A percentile compares a stretch with the other conserved stretches of the same genome.
Conservation (phyloP, 176 grass and related monocot species). For the Ensete ventricosum region DNA sequence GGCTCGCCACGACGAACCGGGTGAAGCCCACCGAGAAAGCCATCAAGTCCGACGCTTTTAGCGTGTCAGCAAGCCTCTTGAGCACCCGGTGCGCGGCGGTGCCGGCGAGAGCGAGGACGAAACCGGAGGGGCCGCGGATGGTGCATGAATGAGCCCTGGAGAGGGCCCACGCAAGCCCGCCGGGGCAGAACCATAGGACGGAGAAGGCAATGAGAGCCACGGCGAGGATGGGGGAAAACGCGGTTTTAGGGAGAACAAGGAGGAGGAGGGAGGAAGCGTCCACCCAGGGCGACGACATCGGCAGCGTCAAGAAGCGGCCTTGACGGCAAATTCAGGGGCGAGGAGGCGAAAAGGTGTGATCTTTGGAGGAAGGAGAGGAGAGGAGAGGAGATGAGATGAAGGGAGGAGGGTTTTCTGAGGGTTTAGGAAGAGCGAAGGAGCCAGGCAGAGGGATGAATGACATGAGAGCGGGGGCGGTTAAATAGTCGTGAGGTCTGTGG, state of each 20-base stretch:
- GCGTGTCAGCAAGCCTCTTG: neutral
- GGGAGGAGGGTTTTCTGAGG: no score
- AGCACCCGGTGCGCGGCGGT: neutral
- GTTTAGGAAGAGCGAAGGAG: neutral
- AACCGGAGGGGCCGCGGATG: neutral
- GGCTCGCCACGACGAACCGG: slow-evolving; percentile 25
- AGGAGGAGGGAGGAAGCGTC: neutral
- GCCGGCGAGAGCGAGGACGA: neutral
- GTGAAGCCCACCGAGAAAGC: slow-evolving; percentile 29
- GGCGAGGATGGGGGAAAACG: neutral
- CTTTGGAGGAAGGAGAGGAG: no score
- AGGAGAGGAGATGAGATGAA: no score
- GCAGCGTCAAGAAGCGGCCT: no score
- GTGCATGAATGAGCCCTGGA: neutral
- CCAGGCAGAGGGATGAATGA: neutral
- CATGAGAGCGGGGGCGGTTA: neutral
- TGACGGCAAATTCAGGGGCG: no score
- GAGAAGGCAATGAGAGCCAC: slow-evolving; percentile 5
- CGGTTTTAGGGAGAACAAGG: neutral
- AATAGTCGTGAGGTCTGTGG: neutral
- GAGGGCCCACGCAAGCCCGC: slow-evolving; percentile 2
- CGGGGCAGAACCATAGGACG: slow-evolving; percentile 1
- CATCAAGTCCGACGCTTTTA: neutral
- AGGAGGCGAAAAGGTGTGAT: no score
- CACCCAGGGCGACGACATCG: neutral